Conservation (phyloP, 1,284 basidiomycete genomes). For the Tylopilus sp. region DNA sequence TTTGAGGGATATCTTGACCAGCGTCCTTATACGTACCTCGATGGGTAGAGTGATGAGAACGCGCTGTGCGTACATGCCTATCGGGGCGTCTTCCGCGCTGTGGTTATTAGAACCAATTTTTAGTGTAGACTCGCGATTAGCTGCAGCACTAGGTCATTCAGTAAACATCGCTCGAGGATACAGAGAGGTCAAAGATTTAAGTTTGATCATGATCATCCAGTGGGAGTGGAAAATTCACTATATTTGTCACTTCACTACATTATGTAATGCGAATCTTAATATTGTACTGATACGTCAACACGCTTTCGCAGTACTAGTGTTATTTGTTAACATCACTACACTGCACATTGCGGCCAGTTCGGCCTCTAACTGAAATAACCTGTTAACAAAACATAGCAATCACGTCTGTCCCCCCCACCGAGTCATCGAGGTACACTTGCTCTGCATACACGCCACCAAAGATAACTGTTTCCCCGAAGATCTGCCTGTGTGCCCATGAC, state of each 20-base stretch:
- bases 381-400: no score
- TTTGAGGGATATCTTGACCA: neutral
- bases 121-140: neutral
- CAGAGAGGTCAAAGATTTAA: neutral
- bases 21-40: slow-evolving; percentile 52
- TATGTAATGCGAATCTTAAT: no score
- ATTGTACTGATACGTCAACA: no score
- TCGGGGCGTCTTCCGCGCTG: neutral
- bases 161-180: neutral
- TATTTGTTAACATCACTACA: no score
- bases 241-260: slow-evolving; percentile 7
- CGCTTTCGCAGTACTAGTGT: no score
- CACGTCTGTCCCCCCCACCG: slow-evolving; percentile 3
- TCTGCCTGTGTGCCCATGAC: no score
- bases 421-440: slow-evolving; percentile 12
- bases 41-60: slow-evolving; percentile 54
- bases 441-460: slow-evolving; percentile 30
- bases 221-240: slow-evolving; percentile 1
- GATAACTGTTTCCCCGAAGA: no score
- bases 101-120: neutral
- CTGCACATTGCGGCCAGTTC: no score
- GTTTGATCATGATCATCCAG: no score
- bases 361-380: no score
- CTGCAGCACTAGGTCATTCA: neutral
- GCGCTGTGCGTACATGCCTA: slow-evolving; percentile 14